phyloP scores from a whole-genome alignment of 306 rosid genomes.

The Malus sylvestris region DNA sequence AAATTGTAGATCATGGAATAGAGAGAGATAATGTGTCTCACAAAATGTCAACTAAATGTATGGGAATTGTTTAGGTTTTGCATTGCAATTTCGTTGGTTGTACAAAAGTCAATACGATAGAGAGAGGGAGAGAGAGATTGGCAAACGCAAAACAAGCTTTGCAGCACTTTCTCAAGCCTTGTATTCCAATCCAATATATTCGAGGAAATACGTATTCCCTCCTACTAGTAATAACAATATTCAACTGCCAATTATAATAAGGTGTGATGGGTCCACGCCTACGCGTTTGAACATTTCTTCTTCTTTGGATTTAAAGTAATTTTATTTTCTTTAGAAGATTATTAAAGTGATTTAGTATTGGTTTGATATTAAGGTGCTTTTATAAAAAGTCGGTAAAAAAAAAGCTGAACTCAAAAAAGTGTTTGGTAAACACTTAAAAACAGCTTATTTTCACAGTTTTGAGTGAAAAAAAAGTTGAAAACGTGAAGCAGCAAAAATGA shows the following conservation, averaged over 20 bases:
- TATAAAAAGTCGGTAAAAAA: too few relatives aligned
- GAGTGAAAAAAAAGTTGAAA: too few relatives aligned
- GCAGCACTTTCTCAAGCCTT: not conserved
- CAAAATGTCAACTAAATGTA: not conserved
- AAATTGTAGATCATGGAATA: not conserved
- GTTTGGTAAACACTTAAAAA: too few relatives aligned
- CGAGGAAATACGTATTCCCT: not conserved
- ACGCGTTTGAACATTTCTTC: not conserved
- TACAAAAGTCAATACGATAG: not conserved
- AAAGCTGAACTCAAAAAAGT: too few relatives aligned
- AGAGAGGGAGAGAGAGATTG: not conserved
- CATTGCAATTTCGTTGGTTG: not conserved
- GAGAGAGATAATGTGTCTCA: not conserved
- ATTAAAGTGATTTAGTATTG: not conserved
- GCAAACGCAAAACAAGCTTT: not conserved
- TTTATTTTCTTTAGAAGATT: not conserved
- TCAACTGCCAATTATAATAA: not conserved
- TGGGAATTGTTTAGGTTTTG: not conserved
- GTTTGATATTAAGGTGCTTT: too few relatives aligned
- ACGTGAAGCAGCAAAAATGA: too few relatives aligned
- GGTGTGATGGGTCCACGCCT: not conserved
- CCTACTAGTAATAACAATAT: not conserved
- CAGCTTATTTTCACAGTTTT: too few relatives aligned
- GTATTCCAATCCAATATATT: not conserved
- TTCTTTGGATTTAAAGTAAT: not conserved